phyloP scores from a whole-genome alignment of 257 asterid species.

The Mentha longifolia region DNA sequence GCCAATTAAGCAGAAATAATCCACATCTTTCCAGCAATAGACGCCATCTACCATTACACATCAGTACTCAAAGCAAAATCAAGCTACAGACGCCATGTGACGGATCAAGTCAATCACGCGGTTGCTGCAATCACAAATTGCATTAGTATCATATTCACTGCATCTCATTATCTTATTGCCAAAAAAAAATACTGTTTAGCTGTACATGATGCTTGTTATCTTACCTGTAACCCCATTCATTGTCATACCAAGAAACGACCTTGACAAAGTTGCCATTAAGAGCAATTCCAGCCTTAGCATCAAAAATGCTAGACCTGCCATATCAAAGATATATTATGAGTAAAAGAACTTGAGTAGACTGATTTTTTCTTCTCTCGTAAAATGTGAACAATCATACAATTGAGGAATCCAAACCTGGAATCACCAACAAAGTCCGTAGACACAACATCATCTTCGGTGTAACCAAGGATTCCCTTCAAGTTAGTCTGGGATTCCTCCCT shows the following conservation, averaged over 20 bases:
- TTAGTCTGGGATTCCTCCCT: conserved; percentile 56
- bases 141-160: background rate
- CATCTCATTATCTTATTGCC: background rate
- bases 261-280: conserved; percentile 59
- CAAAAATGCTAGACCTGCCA: conserved; percentile 70
- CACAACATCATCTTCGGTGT: conserved; percentile 68
- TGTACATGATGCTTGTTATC: background rate
- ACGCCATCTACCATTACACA: background rate
- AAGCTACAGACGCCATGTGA: conserved; percentile 57
- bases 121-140: conserved; percentile 43
- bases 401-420: conserved; percentile 45
- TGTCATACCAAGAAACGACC: conserved; percentile 72
- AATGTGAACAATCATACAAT: background rate
- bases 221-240: conserved; percentile 79
- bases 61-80: background rate
- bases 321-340: background rate
- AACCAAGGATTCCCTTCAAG: conserved; percentile 66
- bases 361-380: background rate
- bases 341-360: background rate
- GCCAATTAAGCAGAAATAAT: background rate
- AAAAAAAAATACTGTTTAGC: background rate
- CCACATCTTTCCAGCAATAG: background rate
- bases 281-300: conserved; percentile 76
- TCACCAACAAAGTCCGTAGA: conserved; percentile 63
- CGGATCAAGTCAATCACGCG: conserved; percentile 63